Conservation (phyloP, 441 rosid species). For the Syzygium syzygioides region DNA sequence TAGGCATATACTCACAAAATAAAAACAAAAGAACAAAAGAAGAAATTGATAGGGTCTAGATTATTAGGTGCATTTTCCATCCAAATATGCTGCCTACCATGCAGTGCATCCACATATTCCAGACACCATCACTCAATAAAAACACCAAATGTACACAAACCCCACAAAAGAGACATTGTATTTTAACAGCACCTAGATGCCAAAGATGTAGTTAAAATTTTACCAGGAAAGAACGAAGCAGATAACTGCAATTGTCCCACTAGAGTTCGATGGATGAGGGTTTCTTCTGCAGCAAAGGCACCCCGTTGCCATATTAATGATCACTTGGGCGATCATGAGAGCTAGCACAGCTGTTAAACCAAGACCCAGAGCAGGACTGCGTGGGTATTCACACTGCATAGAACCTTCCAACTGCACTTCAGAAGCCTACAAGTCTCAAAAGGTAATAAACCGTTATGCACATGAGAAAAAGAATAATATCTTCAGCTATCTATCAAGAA, state of each 20-base stretch:
- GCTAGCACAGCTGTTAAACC: constrained; percentile 3
- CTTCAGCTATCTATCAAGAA: background rate
- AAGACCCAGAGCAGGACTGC: background rate
- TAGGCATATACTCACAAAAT: background rate
- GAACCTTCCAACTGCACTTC: background rate
- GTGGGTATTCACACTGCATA: constrained; percentile 2
- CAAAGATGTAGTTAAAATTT: background rate
- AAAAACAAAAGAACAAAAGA: background rate
- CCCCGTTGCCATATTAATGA: background rate
- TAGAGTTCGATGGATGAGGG: background rate
- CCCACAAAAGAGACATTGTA: background rate
- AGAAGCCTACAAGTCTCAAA: background rate
- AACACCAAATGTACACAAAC: background rate
- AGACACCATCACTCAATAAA: background rate
- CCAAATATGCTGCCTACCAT: background rate
- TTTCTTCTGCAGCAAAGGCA: constrained; percentile 1
- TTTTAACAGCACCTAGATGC: background rate
- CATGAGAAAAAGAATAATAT: background rate
- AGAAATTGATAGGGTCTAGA: background rate
- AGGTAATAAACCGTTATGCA: background rate
- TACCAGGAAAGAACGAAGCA: constrained; percentile 9
- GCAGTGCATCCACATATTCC: background rate
- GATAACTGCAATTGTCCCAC: background rate
- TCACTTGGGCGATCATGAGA: constrained; percentile 2
- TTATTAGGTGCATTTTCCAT: background rate